Evolutionary conservation across 768 basidiomycete species (phyloP).

Genomic region (Tulasnella sp.): DNA sequence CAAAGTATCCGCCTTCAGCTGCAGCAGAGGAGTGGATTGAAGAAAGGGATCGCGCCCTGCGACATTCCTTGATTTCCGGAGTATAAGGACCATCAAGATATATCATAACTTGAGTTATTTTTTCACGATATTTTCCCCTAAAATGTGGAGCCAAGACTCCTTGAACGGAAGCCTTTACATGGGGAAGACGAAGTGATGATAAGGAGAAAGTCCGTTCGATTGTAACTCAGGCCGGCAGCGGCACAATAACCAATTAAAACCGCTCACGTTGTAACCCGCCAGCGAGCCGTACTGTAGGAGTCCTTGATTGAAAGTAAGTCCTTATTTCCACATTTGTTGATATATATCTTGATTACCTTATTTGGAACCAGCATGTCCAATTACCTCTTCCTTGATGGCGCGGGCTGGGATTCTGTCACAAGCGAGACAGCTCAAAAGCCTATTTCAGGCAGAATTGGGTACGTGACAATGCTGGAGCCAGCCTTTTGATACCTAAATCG

Average conservation of each 20-base stretch:
- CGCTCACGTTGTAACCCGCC: neutral
- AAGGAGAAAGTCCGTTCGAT: no score
- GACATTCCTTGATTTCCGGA: slow-evolving; percentile 85
- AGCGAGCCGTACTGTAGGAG: neutral
- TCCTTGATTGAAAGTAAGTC: neutral
- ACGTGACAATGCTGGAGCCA: neutral
- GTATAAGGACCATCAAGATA: slow-evolving; percentile 45
- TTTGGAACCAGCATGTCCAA: neutral
- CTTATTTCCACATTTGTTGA: neutral
- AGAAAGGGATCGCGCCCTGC: no score
- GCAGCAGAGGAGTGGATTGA: no score
- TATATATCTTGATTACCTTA: neutral
- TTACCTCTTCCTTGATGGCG: neutral
- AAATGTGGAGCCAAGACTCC: no score
- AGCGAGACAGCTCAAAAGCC: neutral
- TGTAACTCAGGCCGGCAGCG: neutral
- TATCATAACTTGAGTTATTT: no score
- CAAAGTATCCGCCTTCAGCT: slow-evolving; percentile 57
- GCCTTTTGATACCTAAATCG: neutral
- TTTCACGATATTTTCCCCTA: no score
- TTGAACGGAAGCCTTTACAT: no score
- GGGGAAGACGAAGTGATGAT: no score
- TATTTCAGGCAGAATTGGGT: neutral
- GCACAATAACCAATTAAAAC: neutral
- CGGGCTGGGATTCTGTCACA: neutral